phyloP scores from a whole-genome alignment of 2,329 filamentous ascomycete species.

The Pestalotiopsis sp. region DNA sequence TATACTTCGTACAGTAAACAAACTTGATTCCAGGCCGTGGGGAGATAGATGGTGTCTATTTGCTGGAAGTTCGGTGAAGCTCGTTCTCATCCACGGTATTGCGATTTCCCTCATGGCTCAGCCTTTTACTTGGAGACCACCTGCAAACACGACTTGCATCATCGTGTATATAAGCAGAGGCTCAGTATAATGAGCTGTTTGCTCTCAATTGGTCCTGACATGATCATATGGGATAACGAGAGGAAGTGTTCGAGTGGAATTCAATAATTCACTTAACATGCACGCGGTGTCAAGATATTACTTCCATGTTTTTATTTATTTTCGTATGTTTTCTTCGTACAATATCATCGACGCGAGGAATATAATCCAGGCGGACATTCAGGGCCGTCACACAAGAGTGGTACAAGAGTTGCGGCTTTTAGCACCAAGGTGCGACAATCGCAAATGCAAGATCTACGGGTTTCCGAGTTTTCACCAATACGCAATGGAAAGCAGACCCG shows the following conservation, averaged over 20 bases:
- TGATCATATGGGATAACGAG: not conserved
- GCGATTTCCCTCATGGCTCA: too few relatives aligned
- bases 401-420: not conserved
- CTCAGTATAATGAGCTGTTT: not conserved
- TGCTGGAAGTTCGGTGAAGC: too few relatives aligned
- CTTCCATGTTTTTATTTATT: not conserved
- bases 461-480: not conserved
- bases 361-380: not conserved
- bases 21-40: too few relatives aligned
- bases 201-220: not conserved
- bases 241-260: not conserved
- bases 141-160: too few relatives aligned
- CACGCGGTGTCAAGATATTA: not conserved
- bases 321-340: not conserved
- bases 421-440: not conserved
- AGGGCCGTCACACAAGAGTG: not conserved
- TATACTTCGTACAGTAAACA: too few relatives aligned
- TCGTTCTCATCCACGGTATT: too few relatives aligned
- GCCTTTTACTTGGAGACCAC: too few relatives aligned
- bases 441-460: constrained; percentile 4
- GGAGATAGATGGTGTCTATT: too few relatives aligned
- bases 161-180: too few relatives aligned
- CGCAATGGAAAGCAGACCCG: constrained; percentile 12
- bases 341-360: not conserved
- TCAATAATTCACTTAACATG: not conserved